Percentiles rank a stretch among this genome's conserved stretches.
Evolutionary conservation across 306 rosid genomes (phyloP).

Genomic region (Sindora glabra): DNA sequence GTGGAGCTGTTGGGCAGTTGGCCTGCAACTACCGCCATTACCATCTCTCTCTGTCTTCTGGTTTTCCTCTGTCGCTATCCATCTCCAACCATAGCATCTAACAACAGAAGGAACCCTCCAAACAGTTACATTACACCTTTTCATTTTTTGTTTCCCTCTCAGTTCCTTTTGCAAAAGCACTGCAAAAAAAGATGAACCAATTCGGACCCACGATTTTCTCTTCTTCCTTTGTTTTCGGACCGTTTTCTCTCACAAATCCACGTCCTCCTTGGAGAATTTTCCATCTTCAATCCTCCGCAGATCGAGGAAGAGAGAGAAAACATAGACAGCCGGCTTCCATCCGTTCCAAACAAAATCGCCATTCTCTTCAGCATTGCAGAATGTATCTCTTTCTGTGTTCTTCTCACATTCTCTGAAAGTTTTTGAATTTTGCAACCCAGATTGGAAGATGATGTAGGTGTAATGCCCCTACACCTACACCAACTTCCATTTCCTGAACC

Average conservation of each 20-base stretch:
- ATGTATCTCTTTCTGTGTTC: conserved; percentile 19
- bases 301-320: conserved; percentile 6
- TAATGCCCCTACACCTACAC: conserved; percentile 19
- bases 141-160: conserved; percentile 20
- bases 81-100: conserved; percentile 14
- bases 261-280: conserved; percentile 16
- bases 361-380: not conserved
- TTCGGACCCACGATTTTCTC: conserved; percentile 47
- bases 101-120: conserved; percentile 21
- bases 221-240: conserved; percentile 44
- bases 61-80: not conserved
- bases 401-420: not conserved
- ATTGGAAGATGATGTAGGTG: conserved; percentile 45
- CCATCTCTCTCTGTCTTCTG: not conserved
- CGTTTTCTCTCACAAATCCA: conserved; percentile 24
- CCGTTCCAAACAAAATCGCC: not conserved
- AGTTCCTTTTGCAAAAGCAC: conserved; percentile 19
- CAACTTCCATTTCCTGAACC: conserved; percentile 32
- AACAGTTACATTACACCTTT: conserved; percentile 58
- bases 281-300: conserved; percentile 1
- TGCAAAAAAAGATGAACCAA: conserved; percentile 24
- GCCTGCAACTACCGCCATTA: conserved; percentile 18
- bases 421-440: conserved; percentile 10
- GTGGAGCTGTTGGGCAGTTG: conserved; percentile 32
- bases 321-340: too few relatives aligned